phyloP scores from a whole-genome alignment of 1,284 basidiomycete species.

The Marasmius sp. region DNA sequence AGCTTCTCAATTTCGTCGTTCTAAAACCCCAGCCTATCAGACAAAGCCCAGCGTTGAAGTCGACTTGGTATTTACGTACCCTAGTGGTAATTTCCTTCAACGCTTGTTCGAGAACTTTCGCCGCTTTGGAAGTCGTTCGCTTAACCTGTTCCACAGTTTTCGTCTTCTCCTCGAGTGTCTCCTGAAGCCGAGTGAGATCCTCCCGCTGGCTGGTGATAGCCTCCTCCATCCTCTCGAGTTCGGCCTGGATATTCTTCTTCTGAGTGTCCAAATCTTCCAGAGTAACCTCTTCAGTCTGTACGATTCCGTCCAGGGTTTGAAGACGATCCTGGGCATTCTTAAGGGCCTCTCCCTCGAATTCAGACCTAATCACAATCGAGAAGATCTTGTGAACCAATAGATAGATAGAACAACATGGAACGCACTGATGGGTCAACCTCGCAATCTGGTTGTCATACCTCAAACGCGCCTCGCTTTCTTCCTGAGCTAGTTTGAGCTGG shows the following conservation, averaged over 20 bases:
- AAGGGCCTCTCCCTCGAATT: constrained; percentile 80
- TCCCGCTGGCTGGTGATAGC: constrained; percentile 59
- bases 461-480: constrained; percentile 83
- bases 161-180: constrained; percentile 65
- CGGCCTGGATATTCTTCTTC: constrained; percentile 58
- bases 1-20: constrained; percentile 94
- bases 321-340: constrained; percentile 66
- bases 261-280: constrained; percentile 58
- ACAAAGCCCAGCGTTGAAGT: background rate
- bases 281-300: constrained; percentile 56
- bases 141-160: constrained; percentile 78
- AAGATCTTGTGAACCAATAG: constrained; percentile 5
- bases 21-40: constrained; percentile 35
- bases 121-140: constrained; percentile 66
- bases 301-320: constrained; percentile 50
- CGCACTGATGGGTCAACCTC: constrained; percentile 85
- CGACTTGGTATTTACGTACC: constrained; percentile 37
- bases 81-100: constrained; percentile 87
- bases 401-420: constrained; percentile 11
- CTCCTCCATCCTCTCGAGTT: constrained; percentile 65
- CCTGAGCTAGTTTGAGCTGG: constrained; percentile 85
- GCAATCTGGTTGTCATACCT: constrained; percentile 88
- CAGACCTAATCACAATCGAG: constrained; percentile 47
- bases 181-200: constrained; percentile 63
- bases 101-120: constrained; percentile 79